Base-by-base conservation (phyloP, 805 yeast genomes). In the Sporopachydermia quercuum region DNA sequence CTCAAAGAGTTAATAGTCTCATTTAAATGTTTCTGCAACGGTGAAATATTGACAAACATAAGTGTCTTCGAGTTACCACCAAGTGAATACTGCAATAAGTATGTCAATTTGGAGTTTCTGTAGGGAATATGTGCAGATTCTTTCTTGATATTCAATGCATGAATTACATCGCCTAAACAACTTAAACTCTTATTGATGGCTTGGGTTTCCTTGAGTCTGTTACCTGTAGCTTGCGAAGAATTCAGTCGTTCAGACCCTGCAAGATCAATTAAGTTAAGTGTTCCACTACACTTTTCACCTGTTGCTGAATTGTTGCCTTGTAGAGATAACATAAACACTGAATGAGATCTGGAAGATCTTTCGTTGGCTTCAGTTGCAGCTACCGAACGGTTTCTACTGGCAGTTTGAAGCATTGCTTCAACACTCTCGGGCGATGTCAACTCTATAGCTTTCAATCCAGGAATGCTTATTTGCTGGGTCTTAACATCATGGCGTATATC, bases 241-340 rank as follows among this genome's bases (percentile, higher is more conserved):
- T 76, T 57, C 13, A 87, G 63, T 42, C 97, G 65, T 60, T 89
- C 98, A 0, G 95, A 84, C 2, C 98, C 98, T 0, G 98, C 98
- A 41, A 89, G 63, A 58, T 89, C 98, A 38, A 91, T 76, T 40
- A 89, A 61, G 51, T 89, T 87, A 42, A 89, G 61, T 2, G 71
- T 66, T 6, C 96, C 91, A 13, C 59, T 49, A 1, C 69, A 56
- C 1, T 45, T 43, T 18, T 71, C 71, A 0, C 72, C 71, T 0
- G 79, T 72, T 5, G 51, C 49, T 1, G 45, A 15, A 50, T 82
- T 74, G 3, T 37, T 39, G 0, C 95, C 93, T 2, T 53, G 42
- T 11, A 89, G 60, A 14, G 66, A 60, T 2, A 91, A 62, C 6
- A 73, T 76, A 48, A 83, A 86, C 1, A 89, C 77, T 3, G 83